Conservation (phyloP, 805 yeast species). For the Jamesozyma spencerorum region DNA sequence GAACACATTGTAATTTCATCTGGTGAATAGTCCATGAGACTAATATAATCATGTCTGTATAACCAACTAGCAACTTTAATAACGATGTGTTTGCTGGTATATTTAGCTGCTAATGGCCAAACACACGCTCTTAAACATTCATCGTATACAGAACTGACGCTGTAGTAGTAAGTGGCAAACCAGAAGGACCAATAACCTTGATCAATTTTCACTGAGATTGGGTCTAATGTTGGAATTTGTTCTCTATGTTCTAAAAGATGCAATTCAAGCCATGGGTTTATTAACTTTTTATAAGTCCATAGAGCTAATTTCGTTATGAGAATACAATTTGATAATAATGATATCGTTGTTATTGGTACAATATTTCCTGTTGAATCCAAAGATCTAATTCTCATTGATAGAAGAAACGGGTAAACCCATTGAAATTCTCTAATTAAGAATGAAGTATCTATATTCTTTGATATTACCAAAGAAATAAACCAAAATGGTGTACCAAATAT, state of each 20-base stretch:
- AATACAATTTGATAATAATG: slow-evolving; percentile 3
- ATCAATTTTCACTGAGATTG: no score
- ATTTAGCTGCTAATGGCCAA: slow-evolving; percentile 19
- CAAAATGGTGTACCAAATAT: slow-evolving; percentile 18
- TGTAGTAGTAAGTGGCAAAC: neutral
- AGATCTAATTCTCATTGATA: slow-evolving; percentile 9
- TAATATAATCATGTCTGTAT: neutral
- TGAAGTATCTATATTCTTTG: neutral
- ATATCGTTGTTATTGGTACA: neutral
- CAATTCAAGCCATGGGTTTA: neutral
- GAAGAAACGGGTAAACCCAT: slow-evolving; percentile 14
- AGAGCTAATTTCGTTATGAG: neutral
- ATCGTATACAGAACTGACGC: slow-evolving; percentile 10
- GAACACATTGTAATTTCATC: slow-evolving; percentile 19
- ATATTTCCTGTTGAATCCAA: slow-evolving; percentile 4
- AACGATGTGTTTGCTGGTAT: slow-evolving; percentile 8
- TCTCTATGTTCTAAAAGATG: neutral
- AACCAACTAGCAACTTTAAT: slow-evolving; percentile 1
- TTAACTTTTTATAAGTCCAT: neutral
- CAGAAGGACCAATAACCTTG: neutral
- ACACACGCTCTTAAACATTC: slow-evolving; percentile 7
- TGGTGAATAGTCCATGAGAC: slow-evolving; percentile 8
- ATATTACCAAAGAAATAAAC: slow-evolving; percentile 5
- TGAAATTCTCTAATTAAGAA: slow-evolving; percentile 6
- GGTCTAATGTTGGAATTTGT: no score